Conservation (phyloP, 495 filamentous ascomycete genomes). For the Cetradonia linearis region DNA sequence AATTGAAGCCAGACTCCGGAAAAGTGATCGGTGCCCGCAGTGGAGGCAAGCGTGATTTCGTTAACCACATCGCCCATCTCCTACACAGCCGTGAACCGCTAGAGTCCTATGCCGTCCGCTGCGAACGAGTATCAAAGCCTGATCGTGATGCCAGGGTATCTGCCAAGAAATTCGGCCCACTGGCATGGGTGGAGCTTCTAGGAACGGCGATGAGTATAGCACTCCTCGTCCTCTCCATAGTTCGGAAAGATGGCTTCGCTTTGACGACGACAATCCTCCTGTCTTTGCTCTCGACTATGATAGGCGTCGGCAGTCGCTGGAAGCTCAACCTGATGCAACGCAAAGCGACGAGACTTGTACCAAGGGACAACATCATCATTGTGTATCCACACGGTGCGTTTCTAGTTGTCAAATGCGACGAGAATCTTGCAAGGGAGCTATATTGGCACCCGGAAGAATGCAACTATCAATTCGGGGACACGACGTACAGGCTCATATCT, state of each 20-base stretch:
- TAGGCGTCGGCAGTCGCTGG: constrained; percentile 37
- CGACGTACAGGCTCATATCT: constrained; percentile 33
- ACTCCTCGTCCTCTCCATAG: constrained; percentile 31
- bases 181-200: constrained; percentile 30
- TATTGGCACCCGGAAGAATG: constrained; percentile 47
- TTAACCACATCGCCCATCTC: constrained; percentile 24
- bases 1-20: constrained; percentile 24
- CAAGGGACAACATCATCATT: constrained; percentile 50
- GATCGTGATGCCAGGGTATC: constrained; percentile 6
- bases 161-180: constrained; percentile 29
- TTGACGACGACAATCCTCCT: constrained; percentile 34
- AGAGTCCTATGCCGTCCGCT: constrained; percentile 31
- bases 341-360: constrained; percentile 38
- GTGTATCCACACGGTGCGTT: constrained; percentile 52
- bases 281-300: constrained; percentile 35
- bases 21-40: constrained; percentile 23
- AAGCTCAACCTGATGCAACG: constrained; percentile 31
- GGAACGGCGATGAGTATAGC: constrained; percentile 30
- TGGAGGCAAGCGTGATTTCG: constrained; percentile 15
- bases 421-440: constrained; percentile 54
- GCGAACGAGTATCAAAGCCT: constrained; percentile 31
- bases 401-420: constrained; percentile 48
- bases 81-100: constrained; percentile 25
- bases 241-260: constrained; percentile 34
- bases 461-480: constrained; percentile 29